Evolutionary conservation across 331 rosid species (phyloP).

Genomic region (Malus hybrid): DNA sequence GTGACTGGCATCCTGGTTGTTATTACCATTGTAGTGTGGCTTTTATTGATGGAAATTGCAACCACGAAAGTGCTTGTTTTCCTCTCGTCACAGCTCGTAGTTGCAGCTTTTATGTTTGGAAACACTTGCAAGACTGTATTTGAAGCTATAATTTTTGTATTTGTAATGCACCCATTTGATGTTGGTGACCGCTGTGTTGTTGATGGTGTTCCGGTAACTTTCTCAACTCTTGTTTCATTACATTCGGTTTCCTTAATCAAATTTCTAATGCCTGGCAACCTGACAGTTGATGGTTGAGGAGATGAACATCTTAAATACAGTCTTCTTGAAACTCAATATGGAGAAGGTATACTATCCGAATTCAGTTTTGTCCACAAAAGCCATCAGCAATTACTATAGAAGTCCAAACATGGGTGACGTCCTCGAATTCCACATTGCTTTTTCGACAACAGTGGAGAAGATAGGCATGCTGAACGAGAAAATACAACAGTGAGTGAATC

Average conservation of each 20-base stretch:
- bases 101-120: constrained; percentile 70
- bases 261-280: background rate
- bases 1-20: constrained; percentile 42
- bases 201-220: constrained; percentile 70
- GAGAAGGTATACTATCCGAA: constrained; percentile 88
- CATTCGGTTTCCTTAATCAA: constrained; percentile 8
- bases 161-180: constrained; percentile 95
- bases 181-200: constrained; percentile 89
- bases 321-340: constrained; percentile 69
- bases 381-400: constrained; percentile 80
- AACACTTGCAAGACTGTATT: constrained; percentile 86
- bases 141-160: constrained; percentile 84
- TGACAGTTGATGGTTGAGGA: constrained; percentile 83
- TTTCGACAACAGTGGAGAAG: constrained; percentile 58
- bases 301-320: constrained; percentile 83
- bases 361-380: constrained; percentile 68
- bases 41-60: constrained; percentile 72
- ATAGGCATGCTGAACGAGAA: constrained; percentile 57
- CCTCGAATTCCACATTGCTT: constrained; percentile 56
- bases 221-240: background rate
- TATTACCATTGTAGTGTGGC: constrained; percentile 61
- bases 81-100: constrained; percentile 64
- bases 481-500: constrained; percentile 39
- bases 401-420: constrained; percentile 80
- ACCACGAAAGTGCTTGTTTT: constrained; percentile 73